These are phyloP conservation scores for Cucumis melo DNA, from an alignment of 306 rosid genomes.

Conservation along the genomic window DNA sequence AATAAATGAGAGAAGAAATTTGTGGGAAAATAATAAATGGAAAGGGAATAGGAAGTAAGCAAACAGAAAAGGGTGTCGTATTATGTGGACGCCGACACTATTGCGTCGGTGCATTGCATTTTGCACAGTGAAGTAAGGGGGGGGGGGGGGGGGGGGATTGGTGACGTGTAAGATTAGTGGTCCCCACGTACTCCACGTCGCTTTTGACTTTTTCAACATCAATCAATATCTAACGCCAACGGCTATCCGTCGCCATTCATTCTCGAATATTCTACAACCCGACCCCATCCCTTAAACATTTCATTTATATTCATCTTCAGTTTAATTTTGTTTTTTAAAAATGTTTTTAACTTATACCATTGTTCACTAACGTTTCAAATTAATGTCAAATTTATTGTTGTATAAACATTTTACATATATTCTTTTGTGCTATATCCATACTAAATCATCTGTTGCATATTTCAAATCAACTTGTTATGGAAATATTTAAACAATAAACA, in stretches of 20 bases:
- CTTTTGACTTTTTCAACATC: not conserved
- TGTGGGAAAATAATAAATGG: not conserved
- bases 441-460: too few relatives aligned
- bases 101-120: slow-evolving; percentile 3
- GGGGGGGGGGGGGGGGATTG: too few relatives aligned
- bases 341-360: too few relatives aligned
- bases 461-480: too few relatives aligned
- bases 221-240: not conserved
- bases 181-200: not conserved
- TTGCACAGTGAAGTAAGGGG: not conserved
- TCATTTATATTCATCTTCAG: too few relatives aligned
- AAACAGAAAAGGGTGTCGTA: not conserved
- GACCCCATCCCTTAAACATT: too few relatives aligned
- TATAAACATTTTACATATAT: too few relatives aligned
- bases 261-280: not conserved
- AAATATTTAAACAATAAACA: too few relatives aligned
- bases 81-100: not conserved
- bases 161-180: not conserved
- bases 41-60: not conserved
- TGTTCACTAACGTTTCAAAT: too few relatives aligned
- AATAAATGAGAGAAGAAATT: not conserved
- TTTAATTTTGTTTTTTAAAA: too few relatives aligned
- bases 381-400: too few relatives aligned
- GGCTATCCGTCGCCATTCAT: not conserved
- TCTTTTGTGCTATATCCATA: too few relatives aligned